Evolutionary conservation across 2,329 filamentous ascomycete species (phyloP).

Genomic region (Epichloe sp.): DNA sequence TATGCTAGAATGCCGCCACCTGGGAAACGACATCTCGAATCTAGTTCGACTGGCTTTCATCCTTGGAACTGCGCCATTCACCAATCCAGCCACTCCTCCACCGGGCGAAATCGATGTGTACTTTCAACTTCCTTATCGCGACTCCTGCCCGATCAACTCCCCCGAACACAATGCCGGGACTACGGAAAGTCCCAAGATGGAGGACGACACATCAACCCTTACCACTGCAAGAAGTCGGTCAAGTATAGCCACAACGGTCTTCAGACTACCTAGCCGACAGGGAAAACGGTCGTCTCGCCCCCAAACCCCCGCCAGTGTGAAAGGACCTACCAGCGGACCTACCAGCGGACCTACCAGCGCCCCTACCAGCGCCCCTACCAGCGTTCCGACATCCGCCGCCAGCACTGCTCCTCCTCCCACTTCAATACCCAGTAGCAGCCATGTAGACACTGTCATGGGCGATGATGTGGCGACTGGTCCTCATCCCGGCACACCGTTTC

Average conservation of each 20-base stretch:
- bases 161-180: conserved; percentile 15
- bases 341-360: conserved; percentile 1
- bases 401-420: background rate
- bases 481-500: conserved; percentile 28
- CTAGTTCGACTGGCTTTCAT: conserved; percentile 31
- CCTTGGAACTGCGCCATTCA: conserved; percentile 28
- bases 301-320: conserved; percentile 18
- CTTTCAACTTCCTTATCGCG: conserved; percentile 25
- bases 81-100: conserved; percentile 21
- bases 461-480: conserved; percentile 22
- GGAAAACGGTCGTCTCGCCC: conserved; percentile 24
- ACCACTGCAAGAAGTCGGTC: conserved; percentile 15
- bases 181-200: conserved; percentile 12
- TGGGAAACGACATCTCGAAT: conserved; percentile 26
- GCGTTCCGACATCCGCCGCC: background rate
- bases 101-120: conserved; percentile 26
- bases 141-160: conserved; percentile 22
- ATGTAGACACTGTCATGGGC: conserved; percentile 18
- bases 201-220: conserved; percentile 16
- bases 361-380: background rate
- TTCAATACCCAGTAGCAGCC: background rate
- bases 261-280: conserved; percentile 19
- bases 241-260: conserved; percentile 18
- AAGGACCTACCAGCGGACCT: background rate
- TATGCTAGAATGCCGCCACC: conserved; percentile 30